phyloP scores from a whole-genome alignment of 176 grass and related monocot species.

The Microstegium vimineum region DNA sequence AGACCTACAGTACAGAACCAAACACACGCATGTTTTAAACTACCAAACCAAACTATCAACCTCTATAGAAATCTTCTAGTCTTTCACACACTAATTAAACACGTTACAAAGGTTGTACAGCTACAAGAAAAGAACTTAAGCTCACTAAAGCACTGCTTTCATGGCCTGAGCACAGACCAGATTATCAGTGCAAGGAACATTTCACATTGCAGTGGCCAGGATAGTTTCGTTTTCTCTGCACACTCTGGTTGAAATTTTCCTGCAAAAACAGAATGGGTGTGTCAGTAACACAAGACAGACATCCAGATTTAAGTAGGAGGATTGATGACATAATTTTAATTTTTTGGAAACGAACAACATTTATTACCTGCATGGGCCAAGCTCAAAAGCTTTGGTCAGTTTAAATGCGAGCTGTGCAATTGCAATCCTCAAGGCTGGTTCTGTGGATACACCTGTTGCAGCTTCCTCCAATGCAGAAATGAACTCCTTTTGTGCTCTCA shows the following conservation, averaged over 20 bases:
- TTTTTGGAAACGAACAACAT: background rate
- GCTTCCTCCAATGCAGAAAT: constrained; percentile 64
- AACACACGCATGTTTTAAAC: background rate
- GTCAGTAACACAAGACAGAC: constrained; percentile 4
- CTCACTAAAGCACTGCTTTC: background rate
- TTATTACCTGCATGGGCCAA: constrained; percentile 64
- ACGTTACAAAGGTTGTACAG: background rate
- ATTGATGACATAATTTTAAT: background rate
- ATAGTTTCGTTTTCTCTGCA: constrained; percentile 44
- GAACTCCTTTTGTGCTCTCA: constrained; percentile 73
- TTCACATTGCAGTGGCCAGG: constrained; percentile 39
- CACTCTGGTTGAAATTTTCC: constrained; percentile 55
- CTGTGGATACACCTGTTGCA: constrained; percentile 33
- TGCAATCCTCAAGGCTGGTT: constrained; percentile 53
- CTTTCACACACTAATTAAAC: constrained; percentile 15
- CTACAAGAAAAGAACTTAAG: constrained; percentile 20
- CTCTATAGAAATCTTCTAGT: background rate
- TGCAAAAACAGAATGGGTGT: constrained; percentile 26
- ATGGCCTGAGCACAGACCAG: background rate
- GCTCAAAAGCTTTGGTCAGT: constrained; percentile 60
- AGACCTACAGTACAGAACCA: background rate
- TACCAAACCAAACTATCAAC: constrained; percentile 8
- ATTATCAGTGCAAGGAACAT: background rate
- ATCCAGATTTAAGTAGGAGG: background rate
- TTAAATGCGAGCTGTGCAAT: constrained; percentile 60